Conservation (phyloP, 257 asterid species). For the Solanum gracilifrons region DNA sequence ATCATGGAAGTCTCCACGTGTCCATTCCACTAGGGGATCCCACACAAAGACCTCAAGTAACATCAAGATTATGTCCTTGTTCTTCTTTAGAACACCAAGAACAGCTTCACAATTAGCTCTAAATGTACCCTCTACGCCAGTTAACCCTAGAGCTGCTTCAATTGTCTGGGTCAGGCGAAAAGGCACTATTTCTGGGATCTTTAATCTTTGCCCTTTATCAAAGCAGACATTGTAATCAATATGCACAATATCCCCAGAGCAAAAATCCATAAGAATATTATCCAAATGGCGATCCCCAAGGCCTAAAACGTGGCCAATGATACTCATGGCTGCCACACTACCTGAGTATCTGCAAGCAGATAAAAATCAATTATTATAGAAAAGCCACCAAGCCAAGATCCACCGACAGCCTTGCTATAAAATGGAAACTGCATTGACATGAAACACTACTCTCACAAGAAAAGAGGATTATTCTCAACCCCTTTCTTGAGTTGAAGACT, state of each 20-base stretch:
- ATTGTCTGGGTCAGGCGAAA: constrained; percentile 97
- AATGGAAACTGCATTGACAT: neutral
- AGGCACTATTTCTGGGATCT: constrained; percentile 97
- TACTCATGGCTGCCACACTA: constrained; percentile 93
- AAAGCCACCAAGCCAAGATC: neutral
- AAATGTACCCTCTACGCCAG: constrained; percentile 93
- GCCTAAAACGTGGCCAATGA: constrained; percentile 89
- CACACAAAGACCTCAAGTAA: constrained; percentile 86
- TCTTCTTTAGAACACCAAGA: constrained; percentile 78
- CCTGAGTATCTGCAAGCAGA: constrained; percentile 76
- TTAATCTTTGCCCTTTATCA: constrained; percentile 93
- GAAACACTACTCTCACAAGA: neutral
- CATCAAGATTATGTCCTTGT: constrained; percentile 92
- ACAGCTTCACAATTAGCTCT: constrained; percentile 92
- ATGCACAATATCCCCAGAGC: constrained; percentile 86
- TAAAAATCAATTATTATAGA: neutral
- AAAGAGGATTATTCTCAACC: neutral
- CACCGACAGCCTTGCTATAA: neutral
- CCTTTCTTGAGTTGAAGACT: neutral
- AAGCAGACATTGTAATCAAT: constrained; percentile 98
- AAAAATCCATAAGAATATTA: constrained; percentile 88
- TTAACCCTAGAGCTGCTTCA: constrained; percentile 90
- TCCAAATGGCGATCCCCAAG: constrained; percentile 99
- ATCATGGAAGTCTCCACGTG: constrained; percentile 95
- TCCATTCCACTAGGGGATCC: constrained; percentile 99